These are phyloP conservation scores for Cryptococcus sp. DNA, from an alignment of 1,284 basidiomycete genomes.

Conservation along the genomic window DNA sequence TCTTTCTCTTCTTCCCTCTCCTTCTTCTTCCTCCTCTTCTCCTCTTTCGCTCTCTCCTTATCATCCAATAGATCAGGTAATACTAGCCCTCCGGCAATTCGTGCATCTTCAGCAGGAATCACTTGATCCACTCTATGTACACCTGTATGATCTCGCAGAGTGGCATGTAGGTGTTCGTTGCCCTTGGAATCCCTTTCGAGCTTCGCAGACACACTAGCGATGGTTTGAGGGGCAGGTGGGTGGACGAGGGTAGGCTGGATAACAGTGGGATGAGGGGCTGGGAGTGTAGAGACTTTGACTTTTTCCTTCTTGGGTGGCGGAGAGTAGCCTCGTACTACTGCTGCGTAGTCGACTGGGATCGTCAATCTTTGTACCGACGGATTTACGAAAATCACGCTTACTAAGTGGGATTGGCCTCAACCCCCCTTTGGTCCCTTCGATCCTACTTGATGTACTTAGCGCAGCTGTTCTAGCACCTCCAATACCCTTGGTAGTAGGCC, in stretches of 20 bases:
- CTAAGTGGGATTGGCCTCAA: slow-evolving; percentile 23
- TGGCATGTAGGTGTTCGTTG: slow-evolving; percentile 30
- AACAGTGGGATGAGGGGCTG: neutral
- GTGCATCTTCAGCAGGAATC: neutral
- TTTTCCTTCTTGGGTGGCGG: slow-evolving; percentile 4
- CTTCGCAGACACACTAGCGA: slow-evolving; percentile 29
- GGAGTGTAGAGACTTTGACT: neutral
- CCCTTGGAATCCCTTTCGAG: slow-evolving; percentile 24
- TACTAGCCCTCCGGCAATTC: neutral
- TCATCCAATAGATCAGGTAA: slow-evolving; percentile 3
- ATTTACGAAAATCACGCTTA: slow-evolving; percentile 6
- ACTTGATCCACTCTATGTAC: slow-evolving; percentile 2
- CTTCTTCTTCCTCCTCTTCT: slow-evolving; percentile 10
- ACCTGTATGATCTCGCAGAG: slow-evolving; percentile 23
- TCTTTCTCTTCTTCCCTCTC: slow-evolving; percentile 14
- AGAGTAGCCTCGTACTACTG: slow-evolving; percentile 19
- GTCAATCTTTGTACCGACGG: neutral
- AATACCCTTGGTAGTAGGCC: slow-evolving; percentile 17
- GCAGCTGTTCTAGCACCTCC: slow-evolving; percentile 12
- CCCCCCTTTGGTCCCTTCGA: slow-evolving; percentile 20
- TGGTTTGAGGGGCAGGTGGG: slow-evolving; percentile 17
- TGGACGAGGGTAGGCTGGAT: neutral
- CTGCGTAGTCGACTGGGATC: slow-evolving; percentile 24
- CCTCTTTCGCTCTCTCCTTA: neutral
- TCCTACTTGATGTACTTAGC: slow-evolving; percentile 3